Evolutionary conservation across 257 asterid species (phyloP).

Genomic region (Datura wrightii): DNA sequence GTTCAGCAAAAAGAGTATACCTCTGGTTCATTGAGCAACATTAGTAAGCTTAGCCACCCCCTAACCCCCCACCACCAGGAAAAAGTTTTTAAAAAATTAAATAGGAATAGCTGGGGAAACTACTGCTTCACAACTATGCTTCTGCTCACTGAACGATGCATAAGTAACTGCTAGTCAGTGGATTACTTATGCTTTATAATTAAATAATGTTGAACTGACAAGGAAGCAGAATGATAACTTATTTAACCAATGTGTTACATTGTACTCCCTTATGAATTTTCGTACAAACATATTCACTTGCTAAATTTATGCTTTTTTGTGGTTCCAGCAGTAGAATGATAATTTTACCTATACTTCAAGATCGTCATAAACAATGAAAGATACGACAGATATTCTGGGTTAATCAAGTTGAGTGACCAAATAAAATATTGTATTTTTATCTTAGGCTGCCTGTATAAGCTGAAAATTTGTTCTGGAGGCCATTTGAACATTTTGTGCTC

Average conservation of each 20-base stretch:
- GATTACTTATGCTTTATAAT: conserved; percentile 1
- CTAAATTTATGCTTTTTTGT: neutral
- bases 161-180: conserved; percentile 13
- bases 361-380: neutral
- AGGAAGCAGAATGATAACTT: conserved; percentile 17
- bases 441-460: conserved; percentile 21
- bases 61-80: neutral
- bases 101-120: neutral
- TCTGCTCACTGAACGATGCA: neutral
- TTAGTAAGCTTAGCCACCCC: neutral
- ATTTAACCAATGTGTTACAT: neutral
- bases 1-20: neutral
- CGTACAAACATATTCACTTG: neutral
- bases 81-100: neutral
- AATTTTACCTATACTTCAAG: neutral
- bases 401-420: neutral
- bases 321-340: conserved; percentile 8
- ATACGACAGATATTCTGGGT: neutral
- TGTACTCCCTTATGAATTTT: neutral
- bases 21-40: neutral
- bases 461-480: neutral
- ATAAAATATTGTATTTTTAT: neutral
- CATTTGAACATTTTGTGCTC: neutral
- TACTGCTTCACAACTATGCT: conserved; percentile 8
- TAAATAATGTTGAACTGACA: conserved; percentile 10